phyloP scores from a whole-genome alignment of 1,284 basidiomycete genomes.

The Pseudozyma flocculosa region DNA sequence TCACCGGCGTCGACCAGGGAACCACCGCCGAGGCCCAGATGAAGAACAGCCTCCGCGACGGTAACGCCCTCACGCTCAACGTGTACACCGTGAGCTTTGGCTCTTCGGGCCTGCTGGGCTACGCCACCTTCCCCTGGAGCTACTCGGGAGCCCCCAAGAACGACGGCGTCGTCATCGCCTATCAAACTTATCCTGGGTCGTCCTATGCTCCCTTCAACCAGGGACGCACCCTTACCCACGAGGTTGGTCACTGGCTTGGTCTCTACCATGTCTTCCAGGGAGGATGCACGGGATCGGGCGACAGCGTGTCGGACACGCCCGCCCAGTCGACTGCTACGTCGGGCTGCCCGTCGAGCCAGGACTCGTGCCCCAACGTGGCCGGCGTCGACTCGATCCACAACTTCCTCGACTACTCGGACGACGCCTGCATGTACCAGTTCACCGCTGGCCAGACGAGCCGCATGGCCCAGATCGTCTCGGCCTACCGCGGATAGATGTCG shows the following conservation, averaged over 20 bases:
- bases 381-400: constrained; percentile 21
- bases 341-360: constrained; percentile 25
- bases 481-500: constrained; percentile 5
- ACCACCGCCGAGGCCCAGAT: constrained; percentile 62
- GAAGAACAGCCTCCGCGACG: constrained; percentile 63
- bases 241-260: constrained; percentile 61
- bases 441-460: constrained; percentile 19
- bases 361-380: constrained; percentile 30
- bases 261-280: constrained; percentile 68
- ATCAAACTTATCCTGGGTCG: no score
- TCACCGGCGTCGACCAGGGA: constrained; percentile 62
- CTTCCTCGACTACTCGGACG: constrained; percentile 31
- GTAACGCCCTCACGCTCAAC: constrained; percentile 62
- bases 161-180: constrained; percentile 26
- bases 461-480: constrained; percentile 2
- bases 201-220: no score
- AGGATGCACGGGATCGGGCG: constrained; percentile 63
- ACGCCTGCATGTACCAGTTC: constrained; percentile 22
- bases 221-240: constrained; percentile 65
- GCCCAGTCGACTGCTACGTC: constrained; percentile 25
- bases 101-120: constrained; percentile 44
- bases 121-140: constrained; percentile 62
- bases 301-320: constrained; percentile 64
- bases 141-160: constrained; percentile 57
- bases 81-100: constrained; percentile 62